Conservation (phyloP, 1,284 basidiomycete genomes). For the Trametes versicolor region DNA sequence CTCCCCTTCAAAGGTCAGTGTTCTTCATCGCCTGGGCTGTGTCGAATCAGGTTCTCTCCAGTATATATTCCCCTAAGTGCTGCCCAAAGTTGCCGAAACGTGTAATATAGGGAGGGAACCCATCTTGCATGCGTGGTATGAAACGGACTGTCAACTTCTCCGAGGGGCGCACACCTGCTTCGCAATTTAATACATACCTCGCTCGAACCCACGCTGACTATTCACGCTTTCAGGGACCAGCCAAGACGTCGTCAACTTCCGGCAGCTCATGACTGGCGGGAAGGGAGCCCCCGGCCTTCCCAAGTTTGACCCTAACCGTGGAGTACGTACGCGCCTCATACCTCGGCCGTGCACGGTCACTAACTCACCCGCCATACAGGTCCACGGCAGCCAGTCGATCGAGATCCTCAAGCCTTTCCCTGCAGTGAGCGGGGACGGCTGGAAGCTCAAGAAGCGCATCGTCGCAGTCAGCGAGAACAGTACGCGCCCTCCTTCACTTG, state of each 20-base stretch:
- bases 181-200: not conserved
- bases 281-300: constrained; percentile 69
- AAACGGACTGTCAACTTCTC: no score
- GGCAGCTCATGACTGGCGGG: constrained; percentile 55
- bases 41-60: no score
- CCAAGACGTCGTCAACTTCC: constrained; percentile 74
- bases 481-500: constrained; percentile 46
- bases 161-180: no score
- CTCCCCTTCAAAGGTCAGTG: constrained; percentile 63
- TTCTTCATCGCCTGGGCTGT: not conserved
- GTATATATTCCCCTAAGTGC: no score
- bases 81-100: no score
- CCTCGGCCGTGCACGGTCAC: not conserved
- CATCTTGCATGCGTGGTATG: no score
- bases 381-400: constrained; percentile 79
- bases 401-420: constrained; percentile 78
- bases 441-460: constrained; percentile 69
- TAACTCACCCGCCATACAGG: constrained; percentile 44
- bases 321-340: constrained; percentile 50
- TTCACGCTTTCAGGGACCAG: constrained; percentile 50
- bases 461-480: constrained; percentile 83
- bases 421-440: constrained; percentile 69
- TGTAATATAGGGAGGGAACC: no score
- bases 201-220: not conserved
- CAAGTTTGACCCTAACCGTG: constrained; percentile 68